A percentile compares a stretch with the other conserved stretches of the same genome.
Conservation (phyloP, 2,329 filamentous ascomycete genomes). For the Beauveria rudraprayagi region DNA sequence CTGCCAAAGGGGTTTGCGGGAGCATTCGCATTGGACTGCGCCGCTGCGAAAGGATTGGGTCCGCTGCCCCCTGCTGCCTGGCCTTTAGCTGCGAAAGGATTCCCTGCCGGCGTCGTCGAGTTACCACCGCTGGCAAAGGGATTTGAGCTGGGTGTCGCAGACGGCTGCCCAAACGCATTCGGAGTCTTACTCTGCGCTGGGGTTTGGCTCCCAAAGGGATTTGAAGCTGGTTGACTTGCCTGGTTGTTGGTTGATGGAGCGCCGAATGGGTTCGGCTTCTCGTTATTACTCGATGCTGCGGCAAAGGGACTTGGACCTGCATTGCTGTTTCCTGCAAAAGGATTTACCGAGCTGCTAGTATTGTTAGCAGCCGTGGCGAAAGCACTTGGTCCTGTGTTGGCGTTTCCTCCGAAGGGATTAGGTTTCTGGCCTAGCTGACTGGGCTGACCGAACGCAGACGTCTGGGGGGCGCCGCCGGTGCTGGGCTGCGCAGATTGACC, state of each 20-base stretch:
- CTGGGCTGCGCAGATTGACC: slow-evolving; percentile 27
- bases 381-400: slow-evolving; percentile 21
- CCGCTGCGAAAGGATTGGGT: slow-evolving; percentile 6
- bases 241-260: not conserved
- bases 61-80: not conserved
- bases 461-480: slow-evolving; percentile 10
- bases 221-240: not conserved
- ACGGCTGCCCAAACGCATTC: slow-evolving; percentile 3
- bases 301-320: not conserved
- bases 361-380: slow-evolving; percentile 19
- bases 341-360: slow-evolving; percentile 17
- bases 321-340: slow-evolving; percentile 21
- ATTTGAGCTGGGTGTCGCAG: slow-evolving; percentile 6
- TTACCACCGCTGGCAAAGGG: not conserved
- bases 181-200: not conserved
- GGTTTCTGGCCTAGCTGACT: slow-evolving; percentile 23
- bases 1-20: slow-evolving; percentile 20
- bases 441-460: slow-evolving; percentile 32
- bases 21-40: not conserved
- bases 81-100: slow-evolving; percentile 18
- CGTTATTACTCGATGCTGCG: not conserved
- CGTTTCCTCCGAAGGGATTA: slow-evolving; percentile 25
- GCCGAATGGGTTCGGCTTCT: slow-evolving; percentile 1
- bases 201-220: slow-evolving; percentile 10
- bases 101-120: slow-evolving; percentile 10